phyloP scores from a whole-genome alignment of 148 eudicot species.

The Rhododendron henanense region DNA sequence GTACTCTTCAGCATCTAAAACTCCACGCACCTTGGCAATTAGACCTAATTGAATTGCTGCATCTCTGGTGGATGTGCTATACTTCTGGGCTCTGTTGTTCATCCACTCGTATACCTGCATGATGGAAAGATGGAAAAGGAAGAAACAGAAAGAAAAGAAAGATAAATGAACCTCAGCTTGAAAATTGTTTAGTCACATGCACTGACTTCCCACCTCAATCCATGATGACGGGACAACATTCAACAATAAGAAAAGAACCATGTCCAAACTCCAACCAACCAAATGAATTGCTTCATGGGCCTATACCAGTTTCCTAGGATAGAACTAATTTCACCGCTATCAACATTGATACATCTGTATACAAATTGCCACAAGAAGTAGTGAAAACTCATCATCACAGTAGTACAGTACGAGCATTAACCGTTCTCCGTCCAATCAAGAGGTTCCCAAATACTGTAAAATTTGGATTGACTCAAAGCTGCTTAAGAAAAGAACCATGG shows the following conservation, averaged over 20 bases:
- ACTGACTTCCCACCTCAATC: background rate
- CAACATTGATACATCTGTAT: background rate
- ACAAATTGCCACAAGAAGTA: background rate
- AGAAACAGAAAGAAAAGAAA: background rate
- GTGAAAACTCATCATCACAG: background rate
- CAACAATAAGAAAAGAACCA: background rate
- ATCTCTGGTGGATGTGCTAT: conserved; percentile 60
- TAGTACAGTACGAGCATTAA: background rate
- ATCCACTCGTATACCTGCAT: conserved; percentile 88
- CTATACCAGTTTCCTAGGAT: background rate
- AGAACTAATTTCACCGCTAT: background rate
- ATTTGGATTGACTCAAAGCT: background rate
- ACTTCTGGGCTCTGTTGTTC: conserved; percentile 60
- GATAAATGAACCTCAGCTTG: background rate
- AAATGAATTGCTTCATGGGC: background rate
- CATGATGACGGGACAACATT: background rate
- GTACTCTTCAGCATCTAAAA: conserved; percentile 75
- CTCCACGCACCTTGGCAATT: conserved; percentile 71
- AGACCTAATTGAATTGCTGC: conserved; percentile 82
- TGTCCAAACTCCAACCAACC: background rate
- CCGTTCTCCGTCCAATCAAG: background rate
- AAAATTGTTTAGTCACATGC: background rate
- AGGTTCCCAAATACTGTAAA: background rate
- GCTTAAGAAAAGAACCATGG: background rate
- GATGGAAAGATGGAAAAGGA: background rate